Evolutionary conservation across 1,284 basidiomycete species (phyloP).

Genomic region (Gymnopus androsaceus): DNA sequence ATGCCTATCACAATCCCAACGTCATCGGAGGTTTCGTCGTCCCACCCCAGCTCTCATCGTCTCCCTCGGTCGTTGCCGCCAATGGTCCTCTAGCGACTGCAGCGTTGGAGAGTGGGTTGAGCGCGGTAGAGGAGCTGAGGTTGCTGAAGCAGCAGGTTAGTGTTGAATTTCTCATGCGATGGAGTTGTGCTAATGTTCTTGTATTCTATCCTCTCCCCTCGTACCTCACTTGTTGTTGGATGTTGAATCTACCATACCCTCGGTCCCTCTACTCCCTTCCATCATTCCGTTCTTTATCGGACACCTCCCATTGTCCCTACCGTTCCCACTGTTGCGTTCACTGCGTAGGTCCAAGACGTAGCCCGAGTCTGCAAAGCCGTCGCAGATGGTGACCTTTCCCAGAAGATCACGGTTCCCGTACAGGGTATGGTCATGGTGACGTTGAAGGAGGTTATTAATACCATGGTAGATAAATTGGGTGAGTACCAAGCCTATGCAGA

Average conservation of each 20-base stretch:
- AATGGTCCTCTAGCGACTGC: conserved; percentile 44
- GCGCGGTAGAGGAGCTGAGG: conserved; percentile 67
- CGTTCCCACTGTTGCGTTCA: no score
- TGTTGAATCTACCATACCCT: no score
- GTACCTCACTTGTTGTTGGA: no score
- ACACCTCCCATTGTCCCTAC: no score
- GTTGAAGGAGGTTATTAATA: conserved; percentile 97
- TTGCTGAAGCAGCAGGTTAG: conserved; percentile 73
- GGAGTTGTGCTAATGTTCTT: neutral
- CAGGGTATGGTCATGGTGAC: conserved; percentile 97
- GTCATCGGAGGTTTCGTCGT: no score
- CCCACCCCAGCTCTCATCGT: no score
- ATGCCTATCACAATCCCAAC: no score
- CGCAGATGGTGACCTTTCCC: conserved; percentile 89
- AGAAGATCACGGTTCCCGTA: conserved; percentile 96
- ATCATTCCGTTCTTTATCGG: no score
- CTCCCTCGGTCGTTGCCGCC: neutral
- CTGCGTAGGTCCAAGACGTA: conserved; percentile 70
- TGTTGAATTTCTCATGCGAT: neutral
- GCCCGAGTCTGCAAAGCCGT: conserved; percentile 93
- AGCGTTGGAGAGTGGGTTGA: conserved; percentile 52
- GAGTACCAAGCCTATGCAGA: neutral
- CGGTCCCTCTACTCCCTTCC: no score
- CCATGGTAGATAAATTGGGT: conserved; percentile 67
- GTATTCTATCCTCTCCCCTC: no score